Evolutionary conservation across 306 rosid genomes (phyloP).

Genomic region (Lathyrus sativus): DNA sequence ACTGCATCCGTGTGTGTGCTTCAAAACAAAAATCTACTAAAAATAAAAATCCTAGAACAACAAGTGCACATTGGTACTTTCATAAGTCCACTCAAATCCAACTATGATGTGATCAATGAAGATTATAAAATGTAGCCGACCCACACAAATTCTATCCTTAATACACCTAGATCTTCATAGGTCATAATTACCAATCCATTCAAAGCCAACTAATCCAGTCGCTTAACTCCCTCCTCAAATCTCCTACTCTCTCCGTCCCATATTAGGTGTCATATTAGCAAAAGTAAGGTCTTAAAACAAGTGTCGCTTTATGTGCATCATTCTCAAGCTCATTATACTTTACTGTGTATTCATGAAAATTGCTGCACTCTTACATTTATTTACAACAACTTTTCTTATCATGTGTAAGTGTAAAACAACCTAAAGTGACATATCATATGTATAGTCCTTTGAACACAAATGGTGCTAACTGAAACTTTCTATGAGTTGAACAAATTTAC

Average conservation of each 20-base stretch:
- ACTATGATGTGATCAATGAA: background rate
- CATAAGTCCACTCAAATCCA: background rate
- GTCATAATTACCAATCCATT: no score
- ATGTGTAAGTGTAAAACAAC: background rate
- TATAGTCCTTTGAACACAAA: no score
- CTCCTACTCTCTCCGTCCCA: background rate
- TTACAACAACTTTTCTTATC: background rate
- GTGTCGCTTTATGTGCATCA: background rate
- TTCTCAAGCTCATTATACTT: background rate
- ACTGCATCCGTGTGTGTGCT: conserved; percentile 17
- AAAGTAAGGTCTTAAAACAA: background rate
- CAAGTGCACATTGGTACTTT: background rate
- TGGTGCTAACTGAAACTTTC: background rate
- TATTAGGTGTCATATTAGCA: background rate
- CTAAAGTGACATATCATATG: background rate
- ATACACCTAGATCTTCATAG: no score
- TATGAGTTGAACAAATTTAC: background rate
- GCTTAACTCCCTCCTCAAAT: background rate
- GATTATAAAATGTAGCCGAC: background rate
- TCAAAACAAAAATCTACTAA: conserved; percentile 5
- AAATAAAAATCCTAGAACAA: background rate
- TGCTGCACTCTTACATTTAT: background rate
- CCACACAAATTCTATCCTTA: background rate
- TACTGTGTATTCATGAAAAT: background rate
- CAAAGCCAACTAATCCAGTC: background rate